These are phyloP conservation scores for Calendula officinalis DNA, from an alignment of 129 eudicot genomes.

Conservation along the genomic window DNA sequence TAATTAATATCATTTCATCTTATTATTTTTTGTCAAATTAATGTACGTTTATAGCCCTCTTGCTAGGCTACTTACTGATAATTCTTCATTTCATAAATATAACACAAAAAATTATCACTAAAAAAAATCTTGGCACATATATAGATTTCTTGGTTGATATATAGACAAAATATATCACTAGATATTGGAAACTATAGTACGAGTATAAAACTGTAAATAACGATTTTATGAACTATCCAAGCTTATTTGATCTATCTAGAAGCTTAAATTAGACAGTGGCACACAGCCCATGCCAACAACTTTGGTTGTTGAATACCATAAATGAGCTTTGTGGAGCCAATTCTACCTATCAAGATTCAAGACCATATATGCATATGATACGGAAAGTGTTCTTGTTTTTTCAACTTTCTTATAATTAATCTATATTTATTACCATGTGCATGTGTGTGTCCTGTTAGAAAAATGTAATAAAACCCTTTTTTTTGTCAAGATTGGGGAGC, in stretches of 20 bases:
- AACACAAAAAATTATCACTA: too few relatives aligned
- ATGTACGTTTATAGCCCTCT: too few relatives aligned
- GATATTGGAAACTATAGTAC: too few relatives aligned
- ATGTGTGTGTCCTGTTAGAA: not conserved
- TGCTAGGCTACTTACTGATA: too few relatives aligned
- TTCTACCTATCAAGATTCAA: too few relatives aligned
- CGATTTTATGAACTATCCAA: too few relatives aligned
- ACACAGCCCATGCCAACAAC: constrained; percentile 14
- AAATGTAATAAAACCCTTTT: not conserved
- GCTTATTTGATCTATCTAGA: not conserved
- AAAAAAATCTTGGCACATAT: too few relatives aligned
- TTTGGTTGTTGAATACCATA: constrained; percentile 20
- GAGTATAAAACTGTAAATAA: too few relatives aligned
- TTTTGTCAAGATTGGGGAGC: not conserved
- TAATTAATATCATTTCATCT: not conserved
- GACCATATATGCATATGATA: constrained; percentile 14
- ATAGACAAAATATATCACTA: too few relatives aligned
- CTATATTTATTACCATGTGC: not conserved
- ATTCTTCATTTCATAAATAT: too few relatives aligned
- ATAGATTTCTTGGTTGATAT: too few relatives aligned
- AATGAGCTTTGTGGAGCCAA: constrained; percentile 5
- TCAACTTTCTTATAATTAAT: not conserved
- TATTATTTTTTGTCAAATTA: too few relatives aligned
- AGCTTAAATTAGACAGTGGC: not conserved
- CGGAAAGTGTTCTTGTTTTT: constrained; percentile 8